These are phyloP conservation scores for Lenwebbia sp. DNA, from an alignment of 345 rosid species.

Conservation along the genomic window DNA sequence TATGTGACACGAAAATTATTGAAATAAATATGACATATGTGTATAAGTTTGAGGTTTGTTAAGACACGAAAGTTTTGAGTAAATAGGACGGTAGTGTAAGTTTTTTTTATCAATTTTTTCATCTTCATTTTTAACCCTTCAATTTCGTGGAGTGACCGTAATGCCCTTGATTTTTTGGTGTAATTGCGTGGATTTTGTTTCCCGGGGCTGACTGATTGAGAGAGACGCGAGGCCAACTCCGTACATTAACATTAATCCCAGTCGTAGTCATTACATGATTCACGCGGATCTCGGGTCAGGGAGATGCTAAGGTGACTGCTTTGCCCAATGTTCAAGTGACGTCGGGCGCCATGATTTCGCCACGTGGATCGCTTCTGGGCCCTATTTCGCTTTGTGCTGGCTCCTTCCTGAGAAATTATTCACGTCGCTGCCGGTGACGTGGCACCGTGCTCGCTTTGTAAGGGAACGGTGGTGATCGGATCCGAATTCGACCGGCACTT, in stretches of 20 bases:
- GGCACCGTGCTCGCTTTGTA: too few relatives aligned
- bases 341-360: neutral
- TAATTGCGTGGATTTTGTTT: neutral
- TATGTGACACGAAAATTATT: too few relatives aligned
- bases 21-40: too few relatives aligned
- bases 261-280: neutral
- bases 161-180: neutral
- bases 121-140: neutral
- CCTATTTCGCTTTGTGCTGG: neutral
- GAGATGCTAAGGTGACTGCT: neutral
- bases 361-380: neutral
- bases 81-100: accelerated
- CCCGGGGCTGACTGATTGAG: neutral
- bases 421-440: too few relatives aligned
- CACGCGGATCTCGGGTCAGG: neutral
- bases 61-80: accelerated
- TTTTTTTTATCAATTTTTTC: too few relatives aligned
- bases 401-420: neutral
- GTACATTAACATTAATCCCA: neutral
- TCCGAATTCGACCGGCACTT: too few relatives aligned
- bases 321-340: neutral
- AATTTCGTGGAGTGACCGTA: too few relatives aligned
- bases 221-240: neutral
- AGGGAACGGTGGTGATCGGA: too few relatives aligned
- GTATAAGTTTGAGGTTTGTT: too few relatives aligned